Conservation (phyloP, 345 rosid genomes). For the Murraya paniculata region DNA sequence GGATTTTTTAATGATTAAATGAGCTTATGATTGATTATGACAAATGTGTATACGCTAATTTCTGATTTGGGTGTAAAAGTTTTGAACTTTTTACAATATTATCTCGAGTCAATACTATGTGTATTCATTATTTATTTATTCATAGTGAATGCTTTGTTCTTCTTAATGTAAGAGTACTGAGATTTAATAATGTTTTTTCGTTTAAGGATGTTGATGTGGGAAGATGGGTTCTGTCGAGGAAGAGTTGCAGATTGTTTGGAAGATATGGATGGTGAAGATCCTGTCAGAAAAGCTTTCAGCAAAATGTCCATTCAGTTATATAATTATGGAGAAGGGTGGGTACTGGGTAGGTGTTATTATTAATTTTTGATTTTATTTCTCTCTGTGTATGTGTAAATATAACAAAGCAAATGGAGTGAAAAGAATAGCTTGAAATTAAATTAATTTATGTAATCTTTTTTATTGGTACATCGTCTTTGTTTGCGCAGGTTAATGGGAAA, state of each 20-base stretch:
- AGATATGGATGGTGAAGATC: slow-evolving; percentile 88
- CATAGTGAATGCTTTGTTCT: neutral
- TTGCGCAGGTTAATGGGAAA: slow-evolving; percentile 92
- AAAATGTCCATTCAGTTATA: slow-evolving; percentile 99
- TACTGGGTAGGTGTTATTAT: slow-evolving; percentile 81
- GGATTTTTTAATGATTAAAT: neutral
- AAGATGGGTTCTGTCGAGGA: slow-evolving; percentile 95
- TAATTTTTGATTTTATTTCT: slow-evolving; percentile 11
- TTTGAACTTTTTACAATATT: neutral
- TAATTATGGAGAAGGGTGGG: slow-evolving; percentile 99
- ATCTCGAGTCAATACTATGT: neutral
- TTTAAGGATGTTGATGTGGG: slow-evolving; percentile 99
- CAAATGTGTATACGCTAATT: slow-evolving; percentile 15
- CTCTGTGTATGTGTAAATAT: neutral
- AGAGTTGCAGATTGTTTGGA: slow-evolving; percentile 73
- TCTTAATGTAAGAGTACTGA: neutral
- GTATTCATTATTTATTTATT: neutral
- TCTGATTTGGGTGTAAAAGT: neutral
- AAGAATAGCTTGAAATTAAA: neutral
- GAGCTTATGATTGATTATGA: neutral
- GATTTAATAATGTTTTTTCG: neutral
- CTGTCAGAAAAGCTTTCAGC: slow-evolving; percentile 97
- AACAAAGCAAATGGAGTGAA: neutral
- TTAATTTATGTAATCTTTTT: slow-evolving; percentile 4
- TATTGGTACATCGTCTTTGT: slow-evolving; percentile 1